A percentile compares a stretch with the other conserved stretches of the same genome.
phyloP scores from a whole-genome alignment of 2,329 filamentous ascomycete genomes.

The Paraphoma chrysanthemicola region DNA sequence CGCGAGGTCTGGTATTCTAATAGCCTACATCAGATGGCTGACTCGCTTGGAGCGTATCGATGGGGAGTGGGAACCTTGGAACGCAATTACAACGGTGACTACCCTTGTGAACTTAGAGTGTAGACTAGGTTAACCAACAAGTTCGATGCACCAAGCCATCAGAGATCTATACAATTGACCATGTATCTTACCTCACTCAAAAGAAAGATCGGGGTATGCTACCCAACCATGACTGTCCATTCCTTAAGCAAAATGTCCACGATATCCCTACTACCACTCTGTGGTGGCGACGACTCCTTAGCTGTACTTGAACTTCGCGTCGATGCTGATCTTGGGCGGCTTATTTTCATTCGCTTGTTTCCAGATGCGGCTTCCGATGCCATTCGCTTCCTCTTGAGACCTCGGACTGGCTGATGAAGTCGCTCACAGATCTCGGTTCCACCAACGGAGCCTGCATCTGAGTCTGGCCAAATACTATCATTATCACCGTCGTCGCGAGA shows the following conservation, averaged over 20 bases:
- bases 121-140: too few species aligned
- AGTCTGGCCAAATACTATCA: background rate
- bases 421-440: background rate
- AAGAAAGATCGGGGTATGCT: background rate
- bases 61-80: too few species aligned
- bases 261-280: constrained; percentile 12
- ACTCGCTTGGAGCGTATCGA: background rate
- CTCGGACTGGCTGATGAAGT: background rate
- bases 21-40: background rate
- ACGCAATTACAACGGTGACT: too few species aligned
- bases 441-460: background rate
- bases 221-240: constrained; percentile 12
- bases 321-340: background rate
- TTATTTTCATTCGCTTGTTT: too few species aligned
- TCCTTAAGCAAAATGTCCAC: constrained; percentile 26
- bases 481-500: background rate
- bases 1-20: background rate
- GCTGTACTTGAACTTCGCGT: background rate
- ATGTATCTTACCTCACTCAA: too few species aligned
- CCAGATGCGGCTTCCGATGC: too few species aligned
- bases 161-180: too few species aligned
- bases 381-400: background rate
- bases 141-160: too few species aligned
- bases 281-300: background rate
- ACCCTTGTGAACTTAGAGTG: too few species aligned